Conservation (phyloP, 352 stramenopile species). For the Thalassiosira livingstoniorum region DNA sequence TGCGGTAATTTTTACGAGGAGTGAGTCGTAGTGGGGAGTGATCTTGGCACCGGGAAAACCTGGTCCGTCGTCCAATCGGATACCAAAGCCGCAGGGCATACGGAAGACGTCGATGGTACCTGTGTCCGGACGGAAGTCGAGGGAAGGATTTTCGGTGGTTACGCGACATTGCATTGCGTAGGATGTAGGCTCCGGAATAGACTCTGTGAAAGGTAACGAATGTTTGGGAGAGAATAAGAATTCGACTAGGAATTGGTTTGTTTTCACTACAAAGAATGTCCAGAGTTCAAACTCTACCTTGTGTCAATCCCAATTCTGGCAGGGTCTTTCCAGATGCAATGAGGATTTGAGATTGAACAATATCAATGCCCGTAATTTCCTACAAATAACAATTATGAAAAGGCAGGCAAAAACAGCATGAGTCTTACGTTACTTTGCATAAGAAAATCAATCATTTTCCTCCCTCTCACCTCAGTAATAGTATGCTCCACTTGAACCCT, state of each 20-base stretch:
- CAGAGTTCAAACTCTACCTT: too few species aligned
- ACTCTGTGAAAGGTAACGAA: too few species aligned
- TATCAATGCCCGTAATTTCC: constrained; percentile 89
- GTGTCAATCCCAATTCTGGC: constrained; percentile 91
- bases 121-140: constrained; percentile 96
- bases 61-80: constrained; percentile 94
- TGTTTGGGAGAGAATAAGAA: too few species aligned
- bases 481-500: constrained; percentile 66
- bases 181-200: constrained; percentile 89
- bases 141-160: constrained; percentile 93
- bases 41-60: constrained; percentile 96
- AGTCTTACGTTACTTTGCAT: too few species aligned
- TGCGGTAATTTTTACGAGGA: constrained; percentile 97
- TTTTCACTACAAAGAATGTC: too few species aligned
- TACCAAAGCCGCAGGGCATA: constrained; percentile 94
- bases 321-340: constrained; percentile 93
- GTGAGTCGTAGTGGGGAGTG: constrained; percentile 96
- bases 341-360: constrained; percentile 96
- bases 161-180: constrained; percentile 98
- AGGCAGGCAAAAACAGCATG: too few species aligned
- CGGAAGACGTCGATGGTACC: constrained; percentile 96
- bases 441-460: too few species aligned
- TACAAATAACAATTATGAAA: constrained; percentile 49
- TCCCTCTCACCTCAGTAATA: not conserved
- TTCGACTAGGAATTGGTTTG: too few species aligned